Percentiles rank a stretch among this genome's conserved stretches.
Conservation (phyloP, 208 protist genomes). For the Vickermania spadyakhi region DNA sequence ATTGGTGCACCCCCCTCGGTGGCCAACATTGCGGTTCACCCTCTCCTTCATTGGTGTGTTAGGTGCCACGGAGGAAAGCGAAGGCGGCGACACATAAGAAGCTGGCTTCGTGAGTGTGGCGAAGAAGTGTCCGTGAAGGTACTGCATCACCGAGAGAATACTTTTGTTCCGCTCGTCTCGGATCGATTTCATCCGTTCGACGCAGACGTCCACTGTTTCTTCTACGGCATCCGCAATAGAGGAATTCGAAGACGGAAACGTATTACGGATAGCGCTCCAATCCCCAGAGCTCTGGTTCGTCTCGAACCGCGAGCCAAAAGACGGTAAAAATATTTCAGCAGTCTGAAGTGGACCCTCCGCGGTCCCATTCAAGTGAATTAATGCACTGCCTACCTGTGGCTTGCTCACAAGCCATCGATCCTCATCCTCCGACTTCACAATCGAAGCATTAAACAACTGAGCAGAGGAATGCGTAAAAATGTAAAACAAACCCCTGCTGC, state of each 20-base stretch:
- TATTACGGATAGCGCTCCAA: neutral
- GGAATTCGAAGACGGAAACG: neutral
- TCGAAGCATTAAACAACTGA: conserved; percentile 42
- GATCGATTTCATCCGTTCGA: neutral
- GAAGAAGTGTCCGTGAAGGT: neutral
- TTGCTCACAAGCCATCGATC: conserved; percentile 13
- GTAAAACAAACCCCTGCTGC: conserved; percentile 45
- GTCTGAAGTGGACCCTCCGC: no score
- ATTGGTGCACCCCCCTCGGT: no score
- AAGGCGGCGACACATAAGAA: neutral
- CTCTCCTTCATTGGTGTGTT: neutral
- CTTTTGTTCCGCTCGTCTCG: neutral
- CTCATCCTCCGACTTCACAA: conserved; percentile 25
- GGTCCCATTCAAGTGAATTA: no score
- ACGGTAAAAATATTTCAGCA: no score
- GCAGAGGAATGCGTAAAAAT: conserved; percentile 39
- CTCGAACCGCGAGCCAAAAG: no score
- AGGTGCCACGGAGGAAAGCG: neutral
- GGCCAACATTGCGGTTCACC: no score
- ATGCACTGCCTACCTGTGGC: no score
- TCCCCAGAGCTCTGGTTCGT: no score
- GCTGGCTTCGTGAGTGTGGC: neutral
- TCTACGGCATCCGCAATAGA: neutral
- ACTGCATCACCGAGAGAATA: neutral
- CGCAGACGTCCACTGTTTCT: neutral